Conservation (phyloP, 768 basidiomycete species). For the Pleurotus tuber-regium region DNA sequence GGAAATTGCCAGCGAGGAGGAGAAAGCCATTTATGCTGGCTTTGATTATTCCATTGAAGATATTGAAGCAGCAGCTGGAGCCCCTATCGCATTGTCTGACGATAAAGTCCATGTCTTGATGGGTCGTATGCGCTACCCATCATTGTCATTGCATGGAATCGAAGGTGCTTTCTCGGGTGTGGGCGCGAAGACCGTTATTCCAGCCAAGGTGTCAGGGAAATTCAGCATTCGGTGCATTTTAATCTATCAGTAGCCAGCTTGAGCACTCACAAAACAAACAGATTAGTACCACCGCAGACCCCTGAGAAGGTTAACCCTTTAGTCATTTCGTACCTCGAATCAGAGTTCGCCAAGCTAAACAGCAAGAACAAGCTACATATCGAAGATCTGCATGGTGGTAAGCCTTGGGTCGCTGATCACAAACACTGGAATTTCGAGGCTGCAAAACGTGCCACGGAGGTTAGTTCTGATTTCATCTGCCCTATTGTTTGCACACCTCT, state of each 20-base stretch:
- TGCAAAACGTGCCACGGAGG: slow-evolving; percentile 82
- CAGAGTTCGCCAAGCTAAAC: slow-evolving; percentile 81
- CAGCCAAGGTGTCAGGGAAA: slow-evolving; percentile 84
- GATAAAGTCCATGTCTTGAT: slow-evolving; percentile 83
- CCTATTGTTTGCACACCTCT: too few relatives aligned
- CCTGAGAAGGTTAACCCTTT: slow-evolving; percentile 71
- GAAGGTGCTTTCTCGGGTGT: slow-evolving; percentile 89
- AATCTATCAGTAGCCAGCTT: too few relatives aligned
- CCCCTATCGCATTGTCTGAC: slow-evolving; percentile 63
- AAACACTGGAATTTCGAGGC: slow-evolving; percentile 95
- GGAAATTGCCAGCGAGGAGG: slow-evolving; percentile 64
- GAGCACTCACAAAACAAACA: slow-evolving; percentile 23
- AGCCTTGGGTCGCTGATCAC: slow-evolving; percentile 84
- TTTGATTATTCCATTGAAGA: slow-evolving; percentile 75
- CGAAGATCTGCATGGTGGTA: slow-evolving; percentile 77
- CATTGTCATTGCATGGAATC: slow-evolving; percentile 91
- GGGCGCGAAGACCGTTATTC: slow-evolving; percentile 92
- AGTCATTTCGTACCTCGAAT: slow-evolving; percentile 65
- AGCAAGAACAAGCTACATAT: slow-evolving; percentile 79
- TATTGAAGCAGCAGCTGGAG: slow-evolving; percentile 76
- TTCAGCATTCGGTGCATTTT: slow-evolving; percentile 82
- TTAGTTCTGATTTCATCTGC: slow-evolving; percentile 20
- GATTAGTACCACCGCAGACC: slow-evolving; percentile 84
- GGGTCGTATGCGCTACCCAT: slow-evolving; percentile 91
- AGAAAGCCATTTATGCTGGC: slow-evolving; percentile 67